Conservation (phyloP, 441 rosid species). For the Adansonia rubrostipa region DNA sequence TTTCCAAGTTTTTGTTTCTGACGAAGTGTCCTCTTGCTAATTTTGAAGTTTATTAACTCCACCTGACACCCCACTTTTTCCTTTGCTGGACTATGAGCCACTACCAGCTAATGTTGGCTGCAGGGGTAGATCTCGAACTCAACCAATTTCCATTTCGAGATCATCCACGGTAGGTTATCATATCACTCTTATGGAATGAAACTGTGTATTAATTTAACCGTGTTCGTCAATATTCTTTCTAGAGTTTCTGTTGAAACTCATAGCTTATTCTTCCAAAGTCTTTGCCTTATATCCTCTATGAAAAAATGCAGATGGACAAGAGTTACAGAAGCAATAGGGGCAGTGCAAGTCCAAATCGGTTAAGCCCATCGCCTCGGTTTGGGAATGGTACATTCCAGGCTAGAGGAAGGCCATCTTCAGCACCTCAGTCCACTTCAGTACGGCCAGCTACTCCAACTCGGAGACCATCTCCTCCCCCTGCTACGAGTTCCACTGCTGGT, state of each 20-base stretch:
- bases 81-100: slow-evolving; percentile 87
- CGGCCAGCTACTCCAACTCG: slow-evolving; percentile 70
- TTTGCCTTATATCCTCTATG: neutral
- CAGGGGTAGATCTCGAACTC: slow-evolving; percentile 92
- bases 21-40: slow-evolving; percentile 36
- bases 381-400: slow-evolving; percentile 66
- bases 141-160: slow-evolving; percentile 88
- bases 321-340: slow-evolving; percentile 92
- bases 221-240: neutral
- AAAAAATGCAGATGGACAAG: slow-evolving; percentile 82
- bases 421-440: slow-evolving; percentile 70
- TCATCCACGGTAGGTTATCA: slow-evolving; percentile 77
- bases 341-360: slow-evolving; percentile 95
- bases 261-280: neutral
- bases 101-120: slow-evolving; percentile 52
- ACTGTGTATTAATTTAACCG: slow-evolving; percentile 3
- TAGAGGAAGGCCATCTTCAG: slow-evolving; percentile 84
- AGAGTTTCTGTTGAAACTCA: slow-evolving; percentile 1
- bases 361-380: slow-evolving; percentile 89
- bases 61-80: slow-evolving; percentile 97
- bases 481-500: slow-evolving; percentile 61
- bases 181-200: slow-evolving; percentile 26
- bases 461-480: slow-evolving; percentile 77
- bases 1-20: slow-evolving; percentile 34
- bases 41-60: slow-evolving; percentile 92